phyloP scores from a whole-genome alignment of 2,329 filamentous ascomycete species.

The Purpureocillium takamizusanense region DNA sequence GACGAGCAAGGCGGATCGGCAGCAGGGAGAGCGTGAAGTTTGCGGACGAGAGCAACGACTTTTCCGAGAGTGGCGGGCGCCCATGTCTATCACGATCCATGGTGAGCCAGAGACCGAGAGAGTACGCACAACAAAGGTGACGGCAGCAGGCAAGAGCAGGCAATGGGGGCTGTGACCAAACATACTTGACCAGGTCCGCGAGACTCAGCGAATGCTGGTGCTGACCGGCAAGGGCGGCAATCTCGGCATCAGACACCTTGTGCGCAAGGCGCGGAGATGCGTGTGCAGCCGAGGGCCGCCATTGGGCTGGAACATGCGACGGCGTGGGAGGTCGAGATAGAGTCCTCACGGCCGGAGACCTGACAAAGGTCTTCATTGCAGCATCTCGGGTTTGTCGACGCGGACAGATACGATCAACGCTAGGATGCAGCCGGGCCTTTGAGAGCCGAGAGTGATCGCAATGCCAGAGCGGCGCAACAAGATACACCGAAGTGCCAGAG shows the following conservation, averaged over 20 bases:
- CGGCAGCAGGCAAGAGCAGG: not conserved
- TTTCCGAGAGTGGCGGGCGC: conserved; percentile 71
- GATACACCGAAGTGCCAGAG: no score
- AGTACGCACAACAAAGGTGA: not conserved
- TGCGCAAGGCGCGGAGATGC: no score
- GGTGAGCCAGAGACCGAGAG: not conserved
- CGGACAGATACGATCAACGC: no score
- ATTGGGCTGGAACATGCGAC: no score
- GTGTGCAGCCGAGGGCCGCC: no score
- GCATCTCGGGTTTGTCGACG: conserved; percentile 4
- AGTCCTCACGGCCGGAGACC: conserved; percentile 1
- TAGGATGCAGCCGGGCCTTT: no score
- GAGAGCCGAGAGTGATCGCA: no score
- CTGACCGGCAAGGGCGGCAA: conserved; percentile 67
- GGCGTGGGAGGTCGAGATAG: not conserved
- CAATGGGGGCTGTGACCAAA: not conserved
- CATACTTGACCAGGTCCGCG: conserved; percentile 78
- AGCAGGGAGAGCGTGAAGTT: conserved; percentile 93
- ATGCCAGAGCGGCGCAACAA: no score
- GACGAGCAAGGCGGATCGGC: conserved; percentile 84
- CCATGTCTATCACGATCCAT: conserved; percentile 45
- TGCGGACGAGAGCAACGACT: conserved; percentile 77
- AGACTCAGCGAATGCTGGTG: conserved; percentile 76
- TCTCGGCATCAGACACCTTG: conserved; percentile 59
- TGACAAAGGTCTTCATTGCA: conserved; percentile 4